These are phyloP conservation scores for Penicillium sp. DNA, from an alignment of 2,329 filamentous ascomycete species.

Conservation along the genomic window DNA sequence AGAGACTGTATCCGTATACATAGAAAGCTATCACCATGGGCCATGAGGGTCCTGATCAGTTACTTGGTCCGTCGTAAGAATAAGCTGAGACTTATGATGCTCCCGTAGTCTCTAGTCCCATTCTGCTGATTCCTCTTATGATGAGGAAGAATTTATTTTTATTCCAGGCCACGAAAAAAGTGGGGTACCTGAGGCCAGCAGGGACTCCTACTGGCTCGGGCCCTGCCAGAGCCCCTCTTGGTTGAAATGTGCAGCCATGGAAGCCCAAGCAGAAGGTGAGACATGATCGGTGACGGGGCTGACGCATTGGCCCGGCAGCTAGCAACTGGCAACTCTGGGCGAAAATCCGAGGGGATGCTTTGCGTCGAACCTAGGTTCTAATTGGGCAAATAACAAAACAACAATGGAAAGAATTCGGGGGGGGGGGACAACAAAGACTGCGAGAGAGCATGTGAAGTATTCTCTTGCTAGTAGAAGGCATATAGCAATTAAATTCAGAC, in stretches of 20 bases:
- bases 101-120: not conserved
- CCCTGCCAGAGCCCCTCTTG: not conserved
- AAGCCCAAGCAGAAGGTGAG: constrained; percentile 5
- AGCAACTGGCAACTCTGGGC: not conserved
- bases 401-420: not conserved
- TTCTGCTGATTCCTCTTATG: not conserved
- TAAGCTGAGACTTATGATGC: not conserved
- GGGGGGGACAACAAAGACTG: not conserved
- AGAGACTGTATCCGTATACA: too few species aligned
- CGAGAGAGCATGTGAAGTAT: not conserved
- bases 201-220: not conserved
- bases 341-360: not conserved
- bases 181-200: not conserved
- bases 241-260: constrained; percentile 1
- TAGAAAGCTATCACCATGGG: not conserved
- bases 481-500: not conserved
- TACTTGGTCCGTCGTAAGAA: not conserved
- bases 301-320: constrained; percentile 8
- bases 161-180: not conserved
- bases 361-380: constrained; percentile 9
- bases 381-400: not conserved
- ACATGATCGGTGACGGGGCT: constrained; percentile 8
- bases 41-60: not conserved
- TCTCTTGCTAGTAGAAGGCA: not conserved
- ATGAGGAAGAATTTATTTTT: not conserved